Conservation (phyloP, 2,329 filamentous ascomycete species). For the Fusarium sp. region DNA sequence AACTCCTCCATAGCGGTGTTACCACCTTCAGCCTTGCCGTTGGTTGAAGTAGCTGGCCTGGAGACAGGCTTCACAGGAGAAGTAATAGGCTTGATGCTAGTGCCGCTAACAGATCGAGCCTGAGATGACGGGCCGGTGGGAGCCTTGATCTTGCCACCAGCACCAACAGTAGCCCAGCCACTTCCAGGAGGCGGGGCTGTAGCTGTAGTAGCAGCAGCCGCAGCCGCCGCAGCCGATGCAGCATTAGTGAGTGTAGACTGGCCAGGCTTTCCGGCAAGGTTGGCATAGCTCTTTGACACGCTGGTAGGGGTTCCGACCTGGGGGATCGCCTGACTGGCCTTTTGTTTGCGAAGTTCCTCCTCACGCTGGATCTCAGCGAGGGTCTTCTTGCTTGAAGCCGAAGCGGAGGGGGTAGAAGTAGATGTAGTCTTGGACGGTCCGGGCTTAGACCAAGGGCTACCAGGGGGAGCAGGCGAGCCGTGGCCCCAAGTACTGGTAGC, state of each 20-base stretch:
- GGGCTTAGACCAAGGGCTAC: slow-evolving; percentile 76
- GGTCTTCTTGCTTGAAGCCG: slow-evolving; percentile 78
- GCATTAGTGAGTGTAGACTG: slow-evolving; percentile 52
- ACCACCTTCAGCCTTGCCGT: slow-evolving; percentile 51
- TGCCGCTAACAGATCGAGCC: slow-evolving; percentile 57
- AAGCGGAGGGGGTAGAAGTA: slow-evolving; percentile 34
- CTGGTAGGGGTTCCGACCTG: slow-evolving; percentile 61
- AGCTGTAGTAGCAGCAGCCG: slow-evolving; percentile 50
- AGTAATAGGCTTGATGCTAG: slow-evolving; percentile 57
- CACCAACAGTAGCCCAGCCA: slow-evolving; percentile 96
- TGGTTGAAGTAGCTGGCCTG: slow-evolving; percentile 61
- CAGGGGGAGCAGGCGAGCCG: slow-evolving; percentile 75
- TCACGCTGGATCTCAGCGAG: slow-evolving; percentile 96
- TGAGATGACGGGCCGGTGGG: slow-evolving; percentile 69
- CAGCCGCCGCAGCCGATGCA: slow-evolving; percentile 54
- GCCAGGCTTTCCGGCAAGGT: slow-evolving; percentile 83
- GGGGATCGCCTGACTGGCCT: slow-evolving; percentile 64
- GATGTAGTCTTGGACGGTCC: slow-evolving; percentile 56
- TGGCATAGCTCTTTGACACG: slow-evolving; percentile 89
- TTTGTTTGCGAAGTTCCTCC: slow-evolving; percentile 84
- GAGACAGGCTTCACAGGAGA: slow-evolving; percentile 61
- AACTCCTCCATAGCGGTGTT: slow-evolving; percentile 85
- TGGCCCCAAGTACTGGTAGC: slow-evolving; percentile 91
- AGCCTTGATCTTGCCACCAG: slow-evolving; percentile 89
- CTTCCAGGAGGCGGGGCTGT: slow-evolving; percentile 55